These are phyloP conservation scores for Leishmania mexicana DNA, from an alignment of 208 protist genomes.

Conservation along the genomic window DNA sequence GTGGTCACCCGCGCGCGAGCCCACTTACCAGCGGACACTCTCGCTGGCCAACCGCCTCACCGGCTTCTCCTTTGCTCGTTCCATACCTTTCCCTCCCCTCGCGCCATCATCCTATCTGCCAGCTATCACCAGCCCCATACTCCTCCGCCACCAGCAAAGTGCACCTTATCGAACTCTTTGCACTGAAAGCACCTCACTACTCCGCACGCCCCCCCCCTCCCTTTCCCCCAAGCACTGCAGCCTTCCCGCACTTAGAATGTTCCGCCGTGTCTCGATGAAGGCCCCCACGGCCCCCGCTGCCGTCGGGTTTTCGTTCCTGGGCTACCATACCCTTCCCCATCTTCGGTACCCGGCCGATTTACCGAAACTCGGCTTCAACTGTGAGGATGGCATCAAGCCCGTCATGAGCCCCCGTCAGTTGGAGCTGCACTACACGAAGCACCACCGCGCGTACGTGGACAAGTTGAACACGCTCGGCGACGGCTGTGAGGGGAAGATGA, in stretches of 20 bases:
- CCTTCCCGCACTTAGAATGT: background rate
- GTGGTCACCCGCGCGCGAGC: background rate
- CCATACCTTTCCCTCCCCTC: background rate
- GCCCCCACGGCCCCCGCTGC: constrained; percentile 12
- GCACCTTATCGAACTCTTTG: background rate
- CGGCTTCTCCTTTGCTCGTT: background rate
- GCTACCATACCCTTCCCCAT: constrained; percentile 60
- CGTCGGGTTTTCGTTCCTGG: constrained; percentile 1
- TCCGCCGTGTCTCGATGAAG: constrained; percentile 21
- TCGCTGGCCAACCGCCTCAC: background rate
- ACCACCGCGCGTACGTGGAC: constrained; percentile 93
- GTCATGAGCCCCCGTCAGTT: constrained; percentile 83
- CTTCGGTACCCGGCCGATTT: constrained; percentile 79
- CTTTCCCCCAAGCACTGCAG: background rate
- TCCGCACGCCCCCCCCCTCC: background rate
- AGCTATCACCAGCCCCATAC: background rate
- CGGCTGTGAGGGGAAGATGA: constrained; percentile 76
- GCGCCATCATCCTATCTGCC: background rate
- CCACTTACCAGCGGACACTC: background rate
- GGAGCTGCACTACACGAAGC: constrained; percentile 93
- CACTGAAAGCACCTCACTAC: background rate
- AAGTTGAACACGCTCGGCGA: constrained; percentile 88
- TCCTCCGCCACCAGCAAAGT: background rate
- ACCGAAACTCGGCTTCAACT: constrained; percentile 70
- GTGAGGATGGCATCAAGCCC: constrained; percentile 70